Conservation (phyloP, 2,329 filamentous ascomycete genomes). For the Penicillium sp. region DNA sequence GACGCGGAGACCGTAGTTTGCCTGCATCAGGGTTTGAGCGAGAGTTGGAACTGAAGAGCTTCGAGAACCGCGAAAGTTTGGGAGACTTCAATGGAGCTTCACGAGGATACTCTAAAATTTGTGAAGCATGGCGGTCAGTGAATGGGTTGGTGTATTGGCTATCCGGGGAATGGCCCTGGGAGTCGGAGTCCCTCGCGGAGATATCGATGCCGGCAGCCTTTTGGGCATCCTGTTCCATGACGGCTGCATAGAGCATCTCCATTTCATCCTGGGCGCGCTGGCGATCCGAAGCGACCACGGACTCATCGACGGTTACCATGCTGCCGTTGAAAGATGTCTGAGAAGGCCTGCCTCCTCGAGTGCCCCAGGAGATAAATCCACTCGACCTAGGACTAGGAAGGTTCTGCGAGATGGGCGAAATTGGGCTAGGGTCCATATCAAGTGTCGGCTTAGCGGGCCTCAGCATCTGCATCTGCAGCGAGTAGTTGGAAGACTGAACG, state of each 20-base stretch:
- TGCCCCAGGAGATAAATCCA: conserved; percentile 40
- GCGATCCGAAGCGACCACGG: conserved; percentile 68
- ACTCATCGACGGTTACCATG: conserved; percentile 68
- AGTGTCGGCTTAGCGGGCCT: conserved; percentile 36
- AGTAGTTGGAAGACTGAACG: conserved; percentile 49
- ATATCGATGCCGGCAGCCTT: conserved; percentile 31
- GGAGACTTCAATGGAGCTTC: conserved; percentile 22
- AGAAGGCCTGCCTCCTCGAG: conserved; percentile 28
- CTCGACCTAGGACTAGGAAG: conserved; percentile 37
- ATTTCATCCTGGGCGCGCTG: conserved; percentile 74
- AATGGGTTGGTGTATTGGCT: conserved; percentile 27
- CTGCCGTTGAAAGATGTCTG: conserved; percentile 52
- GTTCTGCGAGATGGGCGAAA: conserved; percentile 27
- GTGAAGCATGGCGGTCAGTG: conserved; percentile 26
- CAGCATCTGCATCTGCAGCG: conserved; percentile 55
- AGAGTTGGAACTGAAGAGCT: conserved; percentile 39
- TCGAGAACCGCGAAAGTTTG: conserved; percentile 35
- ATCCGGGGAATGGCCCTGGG: conserved; percentile 21
- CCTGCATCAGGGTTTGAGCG: conserved; percentile 37
- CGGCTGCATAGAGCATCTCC: conserved; percentile 84
- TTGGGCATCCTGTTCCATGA: conserved; percentile 76
- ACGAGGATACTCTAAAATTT: conserved; percentile 22
- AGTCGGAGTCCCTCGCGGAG: conserved; percentile 14
- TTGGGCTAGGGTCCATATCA: conserved; percentile 34
- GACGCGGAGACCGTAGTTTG: conserved; percentile 42